These are phyloP conservation scores for Solanum sejunctum DNA, from an alignment of 257 asterid species.

Conservation along the genomic window DNA sequence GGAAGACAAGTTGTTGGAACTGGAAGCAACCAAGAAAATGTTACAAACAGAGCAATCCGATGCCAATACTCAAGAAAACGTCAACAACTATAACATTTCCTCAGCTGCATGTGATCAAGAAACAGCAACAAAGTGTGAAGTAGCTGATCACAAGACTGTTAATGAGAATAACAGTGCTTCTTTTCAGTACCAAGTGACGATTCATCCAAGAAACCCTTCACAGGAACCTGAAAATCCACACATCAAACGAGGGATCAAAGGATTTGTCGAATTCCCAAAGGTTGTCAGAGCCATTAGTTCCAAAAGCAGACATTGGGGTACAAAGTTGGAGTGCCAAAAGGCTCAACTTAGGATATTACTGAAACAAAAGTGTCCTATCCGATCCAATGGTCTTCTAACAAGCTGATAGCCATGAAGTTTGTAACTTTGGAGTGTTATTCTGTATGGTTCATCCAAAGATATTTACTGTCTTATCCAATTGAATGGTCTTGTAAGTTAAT, in stretches of 20 bases:
- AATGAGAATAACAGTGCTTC: background rate
- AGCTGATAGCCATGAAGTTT: conserved; percentile 3
- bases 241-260: conserved; percentile 73
- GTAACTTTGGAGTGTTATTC: background rate
- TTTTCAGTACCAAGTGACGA: conserved; percentile 2
- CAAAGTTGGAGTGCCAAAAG: conserved; percentile 67
- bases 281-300: conserved; percentile 64
- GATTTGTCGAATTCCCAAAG: conserved; percentile 81
- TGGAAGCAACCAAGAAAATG: conserved; percentile 18
- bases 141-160: conserved; percentile 8
- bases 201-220: conserved; percentile 12
- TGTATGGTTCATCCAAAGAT: conserved; percentile 47
- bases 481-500: conserved; percentile 29
- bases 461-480: conserved; percentile 27
- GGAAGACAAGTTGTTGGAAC: conserved; percentile 45
- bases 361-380: conserved; percentile 38
- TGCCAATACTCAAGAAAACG: background rate
- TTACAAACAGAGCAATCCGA: background rate
- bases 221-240: conserved; percentile 67
- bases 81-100: background rate
- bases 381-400: conserved; percentile 31
- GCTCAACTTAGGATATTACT: conserved; percentile 63
- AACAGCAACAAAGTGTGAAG: background rate
- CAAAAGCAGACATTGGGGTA: conserved; percentile 49
- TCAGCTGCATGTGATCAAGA: background rate